Evolutionary conservation across 2,329 filamentous ascomycete species (phyloP), one percentile per base, ranked within the genome.

Genomic region (Aphanocladium album): DNA sequence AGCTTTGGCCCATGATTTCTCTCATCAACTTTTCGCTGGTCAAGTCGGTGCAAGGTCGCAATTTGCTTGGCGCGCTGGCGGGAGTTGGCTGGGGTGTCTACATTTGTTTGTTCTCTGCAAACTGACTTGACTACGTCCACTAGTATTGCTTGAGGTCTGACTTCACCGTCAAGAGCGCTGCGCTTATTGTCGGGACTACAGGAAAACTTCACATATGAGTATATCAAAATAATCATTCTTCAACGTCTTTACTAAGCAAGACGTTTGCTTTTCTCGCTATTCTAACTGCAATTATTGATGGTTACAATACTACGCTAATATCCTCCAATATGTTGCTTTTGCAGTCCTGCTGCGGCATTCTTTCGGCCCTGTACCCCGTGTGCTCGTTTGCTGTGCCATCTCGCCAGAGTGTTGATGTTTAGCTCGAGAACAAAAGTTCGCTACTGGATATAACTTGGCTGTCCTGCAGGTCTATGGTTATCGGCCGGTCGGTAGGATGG

Each of bases 21-120:
- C 70, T 89, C 19, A 69, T 90, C 63, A 89, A 89, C 77, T 92
- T 89, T 69, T 81, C 86, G 1, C 71, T 83, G 21, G 76, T 91
- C 62, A 82, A 89, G 64, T 89, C 87, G n/a, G 83, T 91, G 3
- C 83, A 91, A 68, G 81, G 82, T 57, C 80, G 90, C 41, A 87
- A 89, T 55, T 74, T 93, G 37, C 82, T 92, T 63, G 89, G 86
- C n/a, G 85, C 86, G 65, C 72, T 88, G 55, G 89, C 88, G 19
- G 89, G 90, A 5, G 79, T 93, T 25, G 81, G 78, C 16, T 93
- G 90, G 90, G 87, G 87, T 0, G 79, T 92, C 46, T 93, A 90
- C 71, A 77, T 93, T 74, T 91, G 88, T 69, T 74, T 92, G 68
- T 73, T 85, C 64, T 81, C 80, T 19, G 70, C 72, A 12, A 64